A percentile compares a stretch with the other conserved stretches of the same genome.
Conservation (phyloP, 208 protist species). For the Angomonas ambiguus region DNA sequence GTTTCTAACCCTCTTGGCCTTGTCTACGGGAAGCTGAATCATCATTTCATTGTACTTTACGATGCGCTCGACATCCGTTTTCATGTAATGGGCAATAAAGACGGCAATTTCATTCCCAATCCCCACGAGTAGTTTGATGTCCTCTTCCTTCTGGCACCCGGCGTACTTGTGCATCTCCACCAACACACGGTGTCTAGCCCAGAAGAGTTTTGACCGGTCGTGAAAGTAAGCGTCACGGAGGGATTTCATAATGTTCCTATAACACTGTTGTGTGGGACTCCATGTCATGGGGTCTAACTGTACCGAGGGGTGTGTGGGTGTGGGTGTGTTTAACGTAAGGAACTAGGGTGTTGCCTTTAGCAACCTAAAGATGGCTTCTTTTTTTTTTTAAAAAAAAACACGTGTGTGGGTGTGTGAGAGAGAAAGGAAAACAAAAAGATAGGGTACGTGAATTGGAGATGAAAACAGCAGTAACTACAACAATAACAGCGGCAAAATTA, state of each 20-base stretch:
- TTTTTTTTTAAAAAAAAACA: not conserved
- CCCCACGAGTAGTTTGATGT: slow-evolving; percentile 44
- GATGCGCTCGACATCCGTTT: slow-evolving; percentile 74
- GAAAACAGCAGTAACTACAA: not conserved
- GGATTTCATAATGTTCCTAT: slow-evolving; percentile 57
- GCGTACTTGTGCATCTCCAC: slow-evolving; percentile 91
- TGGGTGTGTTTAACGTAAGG: not conserved
- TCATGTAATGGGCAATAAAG: slow-evolving; percentile 83
- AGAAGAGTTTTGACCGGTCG: slow-evolving; percentile 86
- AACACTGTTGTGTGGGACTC: slow-evolving; percentile 75
- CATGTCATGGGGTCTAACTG: slow-evolving; percentile 20
- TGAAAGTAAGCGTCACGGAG: slow-evolving; percentile 78
- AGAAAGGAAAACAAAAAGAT: too few relatives aligned
- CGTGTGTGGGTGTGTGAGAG: too few relatives aligned
- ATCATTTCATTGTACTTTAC: slow-evolving; percentile 82
- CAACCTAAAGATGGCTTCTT: too few relatives aligned
- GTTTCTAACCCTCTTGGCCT: slow-evolving; percentile 73
- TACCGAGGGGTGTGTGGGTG: not conserved
- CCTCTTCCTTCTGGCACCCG: slow-evolving; percentile 30
- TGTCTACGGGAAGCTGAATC: slow-evolving; percentile 46
- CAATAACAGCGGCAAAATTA: too few relatives aligned
- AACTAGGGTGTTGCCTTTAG: too few relatives aligned
- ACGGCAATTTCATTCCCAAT: slow-evolving; percentile 59
- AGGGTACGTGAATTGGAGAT: too few relatives aligned
- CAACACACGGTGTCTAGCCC: slow-evolving; percentile 79